These are phyloP conservation scores for Biancaea sappan DNA, from an alignment of 306 rosid species.

Conservation along the genomic window DNA sequence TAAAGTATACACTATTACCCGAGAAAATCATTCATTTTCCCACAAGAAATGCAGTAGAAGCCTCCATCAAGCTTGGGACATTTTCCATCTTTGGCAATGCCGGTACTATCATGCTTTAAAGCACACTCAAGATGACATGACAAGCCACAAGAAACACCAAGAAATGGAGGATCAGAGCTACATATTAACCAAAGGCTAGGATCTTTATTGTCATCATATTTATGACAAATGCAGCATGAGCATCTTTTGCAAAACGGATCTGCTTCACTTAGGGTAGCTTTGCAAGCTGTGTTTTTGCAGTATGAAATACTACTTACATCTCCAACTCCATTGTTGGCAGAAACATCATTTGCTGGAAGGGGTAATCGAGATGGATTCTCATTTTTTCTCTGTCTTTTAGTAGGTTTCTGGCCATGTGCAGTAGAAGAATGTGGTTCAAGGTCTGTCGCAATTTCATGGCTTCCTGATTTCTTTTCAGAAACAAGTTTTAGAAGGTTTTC, in stretches of 20 bases:
- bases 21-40: conserved; percentile 87
- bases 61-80: conserved; percentile 73
- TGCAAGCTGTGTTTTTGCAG: conserved; percentile 97
- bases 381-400: conserved; percentile 87
- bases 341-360: conserved; percentile 48
- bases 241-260: conserved; percentile 89
- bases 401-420: conserved; percentile 60
- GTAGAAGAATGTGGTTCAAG: conserved; percentile 62
- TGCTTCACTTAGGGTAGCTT: conserved; percentile 65
- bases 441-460: conserved; percentile 46
- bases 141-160: conserved; percentile 82
- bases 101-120: conserved; percentile 69
- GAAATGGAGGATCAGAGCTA: conserved; percentile 85
- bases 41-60: conserved; percentile 84
- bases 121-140: conserved; percentile 99
- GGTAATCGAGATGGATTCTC: conserved; percentile 76
- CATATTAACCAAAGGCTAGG: conserved; percentile 98
- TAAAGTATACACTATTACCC: conserved; percentile 59
- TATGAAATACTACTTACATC: conserved; percentile 40
- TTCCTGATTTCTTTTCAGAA: conserved; percentile 78
- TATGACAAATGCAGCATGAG: conserved; percentile 90
- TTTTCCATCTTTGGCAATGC: conserved; percentile 60
- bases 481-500: conserved; percentile 89
- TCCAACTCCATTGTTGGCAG: conserved; percentile 46
- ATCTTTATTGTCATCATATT: conserved; percentile 96